phyloP scores from a whole-genome alignment of 805 yeast genomes.

The Kluyveromyces siamensis region DNA sequence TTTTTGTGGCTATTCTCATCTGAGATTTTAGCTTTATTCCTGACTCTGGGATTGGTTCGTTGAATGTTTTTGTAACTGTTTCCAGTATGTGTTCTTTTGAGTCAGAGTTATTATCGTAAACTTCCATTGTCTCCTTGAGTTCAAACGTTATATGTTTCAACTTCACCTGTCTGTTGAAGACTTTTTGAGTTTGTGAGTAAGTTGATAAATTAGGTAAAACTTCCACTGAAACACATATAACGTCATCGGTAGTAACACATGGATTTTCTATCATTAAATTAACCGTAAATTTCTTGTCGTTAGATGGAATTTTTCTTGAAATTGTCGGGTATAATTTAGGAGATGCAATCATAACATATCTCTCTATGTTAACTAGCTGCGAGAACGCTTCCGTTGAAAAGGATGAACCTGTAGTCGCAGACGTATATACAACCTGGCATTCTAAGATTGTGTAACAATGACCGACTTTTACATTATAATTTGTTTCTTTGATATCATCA shows the following conservation, averaged over 20 bases:
- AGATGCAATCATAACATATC: slow-evolving; percentile 49
- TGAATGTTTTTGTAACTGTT: slow-evolving; percentile 25
- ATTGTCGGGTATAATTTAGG: slow-evolving; percentile 47
- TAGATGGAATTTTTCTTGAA: slow-evolving; percentile 34
- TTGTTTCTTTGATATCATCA: slow-evolving; percentile 44
- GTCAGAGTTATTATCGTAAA: slow-evolving; percentile 39
- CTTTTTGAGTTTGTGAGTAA: slow-evolving; percentile 6
- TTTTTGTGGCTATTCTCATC: slow-evolving; percentile 20
- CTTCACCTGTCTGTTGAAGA: slow-evolving; percentile 27
- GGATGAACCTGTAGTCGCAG: neutral
- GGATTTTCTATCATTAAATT: slow-evolving; percentile 41
- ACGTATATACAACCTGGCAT: slow-evolving; percentile 17
- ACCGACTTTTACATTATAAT: slow-evolving; percentile 39
- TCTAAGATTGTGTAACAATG: slow-evolving; percentile 38
- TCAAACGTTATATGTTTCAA: slow-evolving; percentile 40
- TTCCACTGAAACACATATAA: slow-evolving; percentile 31
- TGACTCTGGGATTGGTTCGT: slow-evolving; percentile 22
- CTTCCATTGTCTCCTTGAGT: slow-evolving; percentile 44
- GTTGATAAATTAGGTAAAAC: slow-evolving; percentile 32
- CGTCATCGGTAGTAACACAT: slow-evolving; percentile 53
- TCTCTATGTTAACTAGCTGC: slow-evolving; percentile 40
- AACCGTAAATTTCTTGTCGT: slow-evolving; percentile 40
- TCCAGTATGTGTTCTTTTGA: slow-evolving; percentile 36
- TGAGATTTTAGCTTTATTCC: slow-evolving; percentile 20
- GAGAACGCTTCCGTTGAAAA: slow-evolving; percentile 11